Conservation (phyloP, 2,329 filamentous ascomycete species). For the Amylocarpus encephaloides region DNA sequence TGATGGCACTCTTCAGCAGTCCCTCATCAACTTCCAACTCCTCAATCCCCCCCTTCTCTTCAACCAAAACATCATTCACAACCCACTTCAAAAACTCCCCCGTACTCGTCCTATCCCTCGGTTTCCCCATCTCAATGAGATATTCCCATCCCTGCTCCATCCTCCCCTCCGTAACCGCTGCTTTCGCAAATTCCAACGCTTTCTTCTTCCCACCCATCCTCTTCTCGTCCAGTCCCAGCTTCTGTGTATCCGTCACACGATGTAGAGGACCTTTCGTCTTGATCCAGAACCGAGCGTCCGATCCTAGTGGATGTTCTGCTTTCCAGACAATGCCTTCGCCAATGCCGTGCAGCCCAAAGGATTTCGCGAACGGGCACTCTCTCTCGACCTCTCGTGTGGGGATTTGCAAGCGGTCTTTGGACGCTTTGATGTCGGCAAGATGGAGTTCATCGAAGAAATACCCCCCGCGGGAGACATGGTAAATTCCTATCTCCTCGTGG, state of each 20-base stretch:
- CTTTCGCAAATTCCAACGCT: slow-evolving; percentile 14
- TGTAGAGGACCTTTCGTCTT: slow-evolving; percentile 21
- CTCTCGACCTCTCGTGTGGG: slow-evolving; percentile 18
- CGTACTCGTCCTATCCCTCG: slow-evolving; percentile 4
- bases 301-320: slow-evolving; percentile 12
- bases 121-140: slow-evolving; percentile 14
- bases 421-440: background rate
- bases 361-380: slow-evolving; percentile 23
- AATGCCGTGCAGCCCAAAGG: slow-evolving; percentile 15
- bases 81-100: slow-evolving; percentile 16
- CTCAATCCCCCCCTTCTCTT: slow-evolving; percentile 10
- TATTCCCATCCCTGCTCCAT: slow-evolving; percentile 20
- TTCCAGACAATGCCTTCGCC: slow-evolving; percentile 28
- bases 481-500: slow-evolving; percentile 9
- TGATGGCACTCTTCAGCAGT: slow-evolving; percentile 3
- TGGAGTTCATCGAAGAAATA: slow-evolving; percentile 7
- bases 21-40: slow-evolving; percentile 2
- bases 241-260: slow-evolving; percentile 4
- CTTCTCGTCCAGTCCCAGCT: background rate
- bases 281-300: slow-evolving; percentile 20
- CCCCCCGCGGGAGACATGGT: slow-evolving; percentile 21
- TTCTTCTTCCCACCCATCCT: background rate
- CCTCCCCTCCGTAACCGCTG: slow-evolving; percentile 13
- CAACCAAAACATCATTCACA: slow-evolving; percentile 12
- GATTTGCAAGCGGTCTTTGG: background rate